These are phyloP conservation scores for Pholiota molesta DNA, from an alignment of 768 basidiomycete species.

Conservation along the genomic window DNA sequence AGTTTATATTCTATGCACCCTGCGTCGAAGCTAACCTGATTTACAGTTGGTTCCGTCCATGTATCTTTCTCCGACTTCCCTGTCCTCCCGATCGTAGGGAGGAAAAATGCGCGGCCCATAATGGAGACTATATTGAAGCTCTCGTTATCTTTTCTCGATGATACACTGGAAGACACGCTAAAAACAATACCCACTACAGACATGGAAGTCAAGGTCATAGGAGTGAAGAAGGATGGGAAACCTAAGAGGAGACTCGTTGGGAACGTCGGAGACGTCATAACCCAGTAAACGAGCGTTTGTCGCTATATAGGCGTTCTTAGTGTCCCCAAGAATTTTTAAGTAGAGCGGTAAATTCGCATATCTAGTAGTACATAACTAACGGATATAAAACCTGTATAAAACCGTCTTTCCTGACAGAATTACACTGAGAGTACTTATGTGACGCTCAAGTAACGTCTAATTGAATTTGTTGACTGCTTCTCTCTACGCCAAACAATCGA, in stretches of 20 bases:
- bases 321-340: too few species aligned
- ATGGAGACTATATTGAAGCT: conserved; percentile 38
- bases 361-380: not conserved
- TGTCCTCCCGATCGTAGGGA: conserved; percentile 43
- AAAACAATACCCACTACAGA: conserved; percentile 31
- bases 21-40: conserved; percentile 3
- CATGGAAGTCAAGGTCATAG: conserved; percentile 43
- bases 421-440: not conserved
- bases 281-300: conserved; percentile 24
- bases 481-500: not conserved
- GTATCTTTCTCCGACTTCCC: conserved; percentile 52
- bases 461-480: not conserved
- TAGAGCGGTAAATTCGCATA: not conserved
- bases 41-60: conserved; percentile 47
- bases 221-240: conserved; percentile 46
- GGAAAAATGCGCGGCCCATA: conserved; percentile 32
- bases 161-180: conserved; percentile 36
- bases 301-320: not conserved
- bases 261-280: conserved; percentile 45
- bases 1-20: conserved; percentile 14
- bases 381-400: not conserved
- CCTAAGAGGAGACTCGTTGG: conserved; percentile 47
- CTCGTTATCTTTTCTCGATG: conserved; percentile 47
- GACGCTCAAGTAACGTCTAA: too few species aligned
- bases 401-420: not conserved